A percentile compares a stretch with the other conserved stretches of the same genome.
These are phyloP conservation scores for Amanita molliuscula DNA, from an alignment of 768 basidiomycete genomes.

Conservation along the genomic window DNA sequence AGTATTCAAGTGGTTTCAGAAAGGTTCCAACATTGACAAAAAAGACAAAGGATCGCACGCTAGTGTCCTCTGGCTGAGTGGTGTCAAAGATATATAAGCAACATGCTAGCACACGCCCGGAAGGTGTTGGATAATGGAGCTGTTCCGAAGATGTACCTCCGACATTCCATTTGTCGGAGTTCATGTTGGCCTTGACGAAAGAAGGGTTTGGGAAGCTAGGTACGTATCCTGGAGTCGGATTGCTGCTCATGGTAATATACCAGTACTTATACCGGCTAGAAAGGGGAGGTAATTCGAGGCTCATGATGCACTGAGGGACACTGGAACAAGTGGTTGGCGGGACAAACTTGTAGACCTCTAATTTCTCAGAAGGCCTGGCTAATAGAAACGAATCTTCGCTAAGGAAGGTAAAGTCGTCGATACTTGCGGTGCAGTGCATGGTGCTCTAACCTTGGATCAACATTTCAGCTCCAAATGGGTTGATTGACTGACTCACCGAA, in stretches of 20 bases:
- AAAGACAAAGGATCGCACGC: conserved; percentile 37
- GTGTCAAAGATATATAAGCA: conserved; percentile 34
- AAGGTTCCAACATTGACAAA: conserved; percentile 37
- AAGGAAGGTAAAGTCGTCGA: conserved; percentile 46
- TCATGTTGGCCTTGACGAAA: background rate
- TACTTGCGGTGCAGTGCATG: conserved; percentile 29
- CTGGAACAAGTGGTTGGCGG: conserved; percentile 21
- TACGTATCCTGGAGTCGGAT: conserved; percentile 33
- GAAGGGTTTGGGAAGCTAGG: conserved; percentile 14
- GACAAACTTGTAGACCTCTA: conserved; percentile 39
- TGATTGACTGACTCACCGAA: conserved; percentile 24
- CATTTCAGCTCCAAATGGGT: background rate
- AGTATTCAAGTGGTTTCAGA: conserved; percentile 2
- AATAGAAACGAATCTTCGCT: conserved; percentile 35
- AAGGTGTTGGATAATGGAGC: conserved; percentile 33
- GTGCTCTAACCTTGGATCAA: conserved; percentile 21
- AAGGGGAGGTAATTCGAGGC: conserved; percentile 33
- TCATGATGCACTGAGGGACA: conserved; percentile 23
- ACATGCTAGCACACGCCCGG: conserved; percentile 42
- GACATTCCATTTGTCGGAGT: conserved; percentile 2
- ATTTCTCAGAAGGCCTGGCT: conserved; percentile 32
- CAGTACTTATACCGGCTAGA: conserved; percentile 36
- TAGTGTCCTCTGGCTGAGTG: conserved; percentile 13
- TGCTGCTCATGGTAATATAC: conserved; percentile 45
- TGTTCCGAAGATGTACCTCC: conserved; percentile 13